Conservation (phyloP, 768 basidiomycete genomes). For the Boletus coccyginus region DNA sequence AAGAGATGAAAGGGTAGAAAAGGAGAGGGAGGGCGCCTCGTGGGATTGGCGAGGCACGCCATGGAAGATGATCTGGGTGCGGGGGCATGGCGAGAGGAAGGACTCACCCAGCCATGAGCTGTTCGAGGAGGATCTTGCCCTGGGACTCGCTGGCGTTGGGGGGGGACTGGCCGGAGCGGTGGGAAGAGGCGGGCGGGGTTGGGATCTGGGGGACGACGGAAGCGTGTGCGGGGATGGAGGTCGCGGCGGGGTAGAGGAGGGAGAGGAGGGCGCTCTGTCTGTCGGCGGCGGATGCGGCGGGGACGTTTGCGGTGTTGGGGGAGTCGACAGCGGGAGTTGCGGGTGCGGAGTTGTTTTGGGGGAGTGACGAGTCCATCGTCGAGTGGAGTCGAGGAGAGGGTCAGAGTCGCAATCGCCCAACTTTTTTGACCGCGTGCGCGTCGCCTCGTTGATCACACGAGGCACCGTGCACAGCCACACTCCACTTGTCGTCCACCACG, state of each 20-base stretch:
- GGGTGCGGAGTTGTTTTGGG: conserved; percentile 42
- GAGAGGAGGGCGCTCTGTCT: conserved; percentile 75
- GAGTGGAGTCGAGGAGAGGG: too few species aligned
- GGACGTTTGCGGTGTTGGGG: conserved; percentile 34
- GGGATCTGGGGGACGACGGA: conserved; percentile 50
- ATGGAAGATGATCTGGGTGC: neutral
- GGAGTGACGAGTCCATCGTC: too few species aligned
- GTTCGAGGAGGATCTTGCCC: conserved; percentile 74
- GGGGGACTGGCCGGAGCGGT: conserved; percentile 54
- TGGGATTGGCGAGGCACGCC: conserved; percentile 25
- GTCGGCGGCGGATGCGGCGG: conserved; percentile 57
- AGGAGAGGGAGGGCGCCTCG: conserved; percentile 21
- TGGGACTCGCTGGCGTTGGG: conserved; percentile 58
- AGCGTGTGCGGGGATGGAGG: conserved; percentile 30
- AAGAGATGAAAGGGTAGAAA: conserved; percentile 21
- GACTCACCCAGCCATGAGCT: conserved; percentile 78
- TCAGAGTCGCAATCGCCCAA: too few species aligned
- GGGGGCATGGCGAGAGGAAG: neutral
- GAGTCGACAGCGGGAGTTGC: conserved; percentile 39
- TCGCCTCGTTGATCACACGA: conserved; percentile 32
- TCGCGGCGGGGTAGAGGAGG: conserved; percentile 54
- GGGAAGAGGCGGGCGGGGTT: conserved; percentile 61
- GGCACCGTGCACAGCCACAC: conserved; percentile 19
- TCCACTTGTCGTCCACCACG: neutral
- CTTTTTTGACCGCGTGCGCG: too few species aligned